These are phyloP conservation scores for Phytophthora macrochlamydospora DNA, from an alignment of 352 stramenopile species.

Conservation along the genomic window DNA sequence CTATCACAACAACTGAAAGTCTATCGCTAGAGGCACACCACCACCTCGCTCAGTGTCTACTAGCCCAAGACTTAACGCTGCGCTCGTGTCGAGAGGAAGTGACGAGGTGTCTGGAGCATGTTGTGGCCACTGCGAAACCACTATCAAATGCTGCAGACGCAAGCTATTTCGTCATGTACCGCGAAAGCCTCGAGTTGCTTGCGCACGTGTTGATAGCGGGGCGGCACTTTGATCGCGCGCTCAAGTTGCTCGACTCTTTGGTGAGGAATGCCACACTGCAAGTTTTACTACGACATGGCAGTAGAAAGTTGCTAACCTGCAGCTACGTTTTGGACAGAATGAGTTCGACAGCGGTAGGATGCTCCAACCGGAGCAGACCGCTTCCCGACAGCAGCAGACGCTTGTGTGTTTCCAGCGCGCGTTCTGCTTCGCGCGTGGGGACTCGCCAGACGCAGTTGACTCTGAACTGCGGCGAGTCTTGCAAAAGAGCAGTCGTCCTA, in stretches of 20 bases:
- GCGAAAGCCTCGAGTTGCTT: slow-evolving; percentile 50
- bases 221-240: slow-evolving; percentile 29
- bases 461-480: slow-evolving; percentile 17
- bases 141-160: slow-evolving; percentile 17
- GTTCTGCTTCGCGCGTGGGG: slow-evolving; percentile 33
- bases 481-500: no score
- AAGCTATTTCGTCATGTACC: slow-evolving; percentile 20
- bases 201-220: slow-evolving; percentile 42
- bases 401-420: slow-evolving; percentile 39
- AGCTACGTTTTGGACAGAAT: slow-evolving; percentile 5
- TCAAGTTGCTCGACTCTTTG: slow-evolving; percentile 26
- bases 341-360: neutral
- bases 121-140: slow-evolving; percentile 12
- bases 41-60: slow-evolving; percentile 54
- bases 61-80: slow-evolving; percentile 36
- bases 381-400: slow-evolving; percentile 19
- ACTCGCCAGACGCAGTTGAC: slow-evolving; percentile 5
- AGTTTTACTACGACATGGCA: neutral
- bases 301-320: neutral
- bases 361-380: neutral
- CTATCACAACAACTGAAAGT: slow-evolving; percentile 19
- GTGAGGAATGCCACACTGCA: slow-evolving; percentile 6
- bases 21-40: slow-evolving; percentile 39
- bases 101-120: slow-evolving; percentile 37
- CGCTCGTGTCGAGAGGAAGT: slow-evolving; percentile 31